Evolutionary conservation across 768 basidiomycete species (phyloP).

Genomic region (Phylloporus sp.): DNA sequence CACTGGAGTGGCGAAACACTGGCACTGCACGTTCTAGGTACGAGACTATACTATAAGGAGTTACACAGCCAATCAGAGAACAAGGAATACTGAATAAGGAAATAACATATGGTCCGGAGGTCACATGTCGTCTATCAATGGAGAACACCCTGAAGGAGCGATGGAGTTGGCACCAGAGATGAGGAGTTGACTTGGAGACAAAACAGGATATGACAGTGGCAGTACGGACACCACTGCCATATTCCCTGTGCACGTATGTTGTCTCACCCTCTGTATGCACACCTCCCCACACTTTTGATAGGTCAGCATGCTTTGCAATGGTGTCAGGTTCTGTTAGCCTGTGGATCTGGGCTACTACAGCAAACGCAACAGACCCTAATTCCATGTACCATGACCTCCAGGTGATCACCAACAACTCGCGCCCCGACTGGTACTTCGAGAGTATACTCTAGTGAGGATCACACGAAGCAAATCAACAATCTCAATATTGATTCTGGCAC

Average conservation of each 20-base stretch:
- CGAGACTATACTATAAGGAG: no score
- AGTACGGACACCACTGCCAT: conserved; percentile 68
- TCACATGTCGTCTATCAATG: no score
- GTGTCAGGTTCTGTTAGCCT: conserved; percentile 76
- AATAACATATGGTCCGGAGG: no score
- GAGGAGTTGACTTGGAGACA: no score
- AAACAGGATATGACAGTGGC: no score
- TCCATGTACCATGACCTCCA: conserved; percentile 96
- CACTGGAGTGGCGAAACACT: no score
- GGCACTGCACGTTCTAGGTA: no score
- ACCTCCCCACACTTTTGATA: conserved; percentile 22
- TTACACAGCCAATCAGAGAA: no score
- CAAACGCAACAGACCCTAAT: conserved; percentile 74
- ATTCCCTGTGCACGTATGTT: conserved; percentile 88
- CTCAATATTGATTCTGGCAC: conserved; percentile 58
- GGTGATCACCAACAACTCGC: conserved; percentile 79
- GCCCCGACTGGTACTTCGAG: conserved; percentile 99
- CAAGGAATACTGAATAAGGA: no score
- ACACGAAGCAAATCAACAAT: conserved; percentile 69
- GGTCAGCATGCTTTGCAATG: conserved; percentile 93
- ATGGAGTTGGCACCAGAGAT: no score
- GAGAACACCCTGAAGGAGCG: no score
- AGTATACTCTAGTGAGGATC: conserved; percentile 77
- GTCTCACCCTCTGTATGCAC: not conserved
- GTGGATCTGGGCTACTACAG: conserved; percentile 72